Conservation (phyloP, 257 asterid genomes). For the Thymus mandschuricus region DNA sequence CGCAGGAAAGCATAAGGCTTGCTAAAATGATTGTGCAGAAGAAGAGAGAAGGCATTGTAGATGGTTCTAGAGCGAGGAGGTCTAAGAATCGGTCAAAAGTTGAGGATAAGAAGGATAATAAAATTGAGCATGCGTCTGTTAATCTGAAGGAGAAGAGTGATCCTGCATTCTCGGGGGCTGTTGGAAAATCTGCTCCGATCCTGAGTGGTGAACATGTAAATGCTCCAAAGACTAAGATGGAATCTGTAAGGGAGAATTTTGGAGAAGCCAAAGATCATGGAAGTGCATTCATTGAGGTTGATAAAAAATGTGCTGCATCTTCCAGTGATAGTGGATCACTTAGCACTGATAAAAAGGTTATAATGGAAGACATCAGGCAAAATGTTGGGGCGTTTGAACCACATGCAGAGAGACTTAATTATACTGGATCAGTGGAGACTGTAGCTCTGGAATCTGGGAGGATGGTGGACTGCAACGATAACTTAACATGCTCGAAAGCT, state of each 20-base stretch:
- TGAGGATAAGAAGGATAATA: constrained; percentile 40
- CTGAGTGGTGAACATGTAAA: constrained; percentile 32
- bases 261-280: constrained; percentile 47
- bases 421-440: constrained; percentile 42
- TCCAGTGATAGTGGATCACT: constrained; percentile 32
- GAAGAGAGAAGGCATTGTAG: constrained; percentile 47
- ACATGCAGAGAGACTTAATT: constrained; percentile 35
- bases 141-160: constrained; percentile 29
- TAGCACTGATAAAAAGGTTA: constrained; percentile 32
- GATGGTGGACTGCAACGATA: constrained; percentile 41
- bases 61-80: constrained; percentile 46
- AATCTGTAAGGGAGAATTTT: constrained; percentile 38
- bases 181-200: constrained; percentile 40
- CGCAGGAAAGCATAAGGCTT: constrained; percentile 83
- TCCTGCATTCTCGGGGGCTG: constrained; percentile 28
- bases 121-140: constrained; percentile 36
- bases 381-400: constrained; percentile 45
- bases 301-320: constrained; percentile 30
- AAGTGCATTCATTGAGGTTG: constrained; percentile 32
- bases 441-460: constrained; percentile 46
- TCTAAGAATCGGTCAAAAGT: constrained; percentile 41
- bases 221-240: constrained; percentile 36
- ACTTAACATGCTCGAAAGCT: constrained; percentile 29
- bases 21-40: constrained; percentile 83
- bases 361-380: constrained; percentile 29